A percentile compares a stretch with the other conserved stretches of the same genome.
phyloP scores from a whole-genome alignment of 257 asterid genomes.

The Asclepias syriaca region DNA sequence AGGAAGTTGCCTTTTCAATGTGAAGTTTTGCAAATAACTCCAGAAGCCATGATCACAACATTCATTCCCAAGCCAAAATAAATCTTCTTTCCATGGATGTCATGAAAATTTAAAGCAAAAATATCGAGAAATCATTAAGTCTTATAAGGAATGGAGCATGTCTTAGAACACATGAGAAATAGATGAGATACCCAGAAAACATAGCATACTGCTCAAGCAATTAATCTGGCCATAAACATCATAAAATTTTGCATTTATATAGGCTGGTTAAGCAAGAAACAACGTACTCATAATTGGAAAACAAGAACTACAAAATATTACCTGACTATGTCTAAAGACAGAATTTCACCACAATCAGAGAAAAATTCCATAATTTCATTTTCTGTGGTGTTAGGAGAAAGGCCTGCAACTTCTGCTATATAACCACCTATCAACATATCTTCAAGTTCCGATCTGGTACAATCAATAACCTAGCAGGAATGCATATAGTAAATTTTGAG shows the following conservation, averaged over 20 bases:
- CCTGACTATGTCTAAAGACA: constrained; percentile 41
- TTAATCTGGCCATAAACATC: not conserved
- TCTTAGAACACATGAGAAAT: not conserved
- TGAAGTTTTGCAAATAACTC: not conserved
- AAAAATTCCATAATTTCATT: constrained; percentile 50
- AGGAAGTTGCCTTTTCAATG: not conserved
- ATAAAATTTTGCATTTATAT: not conserved
- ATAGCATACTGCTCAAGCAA: not conserved
- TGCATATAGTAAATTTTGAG: not conserved
- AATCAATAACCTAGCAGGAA: not conserved
- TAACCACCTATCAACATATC: constrained; percentile 31
- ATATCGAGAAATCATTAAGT: not conserved
- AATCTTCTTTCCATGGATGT: not conserved
- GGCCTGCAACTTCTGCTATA: constrained; percentile 52
- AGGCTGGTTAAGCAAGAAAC: not conserved
- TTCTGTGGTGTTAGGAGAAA: constrained; percentile 42
- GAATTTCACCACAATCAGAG: constrained; percentile 52
- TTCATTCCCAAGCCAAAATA: not conserved
- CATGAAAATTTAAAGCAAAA: not conserved
- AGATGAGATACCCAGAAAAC: not conserved
- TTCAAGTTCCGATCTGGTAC: constrained; percentile 2
- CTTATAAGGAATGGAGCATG: not conserved
- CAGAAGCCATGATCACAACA: not conserved
- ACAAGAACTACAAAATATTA: constrained; percentile 10
- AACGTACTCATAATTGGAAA: not conserved